Evolutionary conservation across 2,329 filamentous ascomycete genomes (phyloP), one percentile per base, ranked within the genome.

Genomic region (Aureobasidium sp.): DNA sequence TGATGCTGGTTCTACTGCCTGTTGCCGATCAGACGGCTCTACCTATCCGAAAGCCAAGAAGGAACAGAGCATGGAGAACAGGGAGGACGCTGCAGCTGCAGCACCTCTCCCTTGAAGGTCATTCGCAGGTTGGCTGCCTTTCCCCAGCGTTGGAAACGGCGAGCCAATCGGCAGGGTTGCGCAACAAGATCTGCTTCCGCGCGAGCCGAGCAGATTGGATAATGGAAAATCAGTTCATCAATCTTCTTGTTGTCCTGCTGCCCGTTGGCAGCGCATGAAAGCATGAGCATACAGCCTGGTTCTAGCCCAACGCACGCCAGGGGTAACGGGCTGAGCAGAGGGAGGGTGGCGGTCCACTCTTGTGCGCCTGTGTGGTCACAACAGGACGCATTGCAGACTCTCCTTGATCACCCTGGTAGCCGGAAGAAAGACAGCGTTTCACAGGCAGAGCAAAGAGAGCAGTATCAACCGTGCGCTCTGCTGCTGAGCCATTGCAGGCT

Each of bases 121-220:
- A 55, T 2, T 57, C 41, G 39, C 41, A 34, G 29, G 14, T 10
- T 21, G 41, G 39, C 7, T 11, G 39, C 41, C 30, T 21, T 47
- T 47, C 54, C 54, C 54, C 54, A 42, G 42, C 34, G 45, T 41
- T 41, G 45, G 14, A 50, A 59, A 32, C 13, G 57, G 44, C 25
- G 44, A 50, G 27, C 57, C 57, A 59, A 59, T 59, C 57, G 57
- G 57, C 25, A 59, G 42, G 42, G 57, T 59, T 59, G 57, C 57
- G 57, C 37, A 47, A 50, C 45, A 30, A 59, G 57, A 59, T 59
- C 57, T 30, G n/a, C 57, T 59, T 41, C 57, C 57, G 57, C 45
- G 57, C 42, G 34, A 49, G 57, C 57, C 57, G 57, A 59, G 41
- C 39, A 59, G 45, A 59, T 59, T 59, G 54, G 29, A 59, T 47